phyloP scores from a whole-genome alignment of 108 stramenopile species.

The Fragilaria radians region DNA sequence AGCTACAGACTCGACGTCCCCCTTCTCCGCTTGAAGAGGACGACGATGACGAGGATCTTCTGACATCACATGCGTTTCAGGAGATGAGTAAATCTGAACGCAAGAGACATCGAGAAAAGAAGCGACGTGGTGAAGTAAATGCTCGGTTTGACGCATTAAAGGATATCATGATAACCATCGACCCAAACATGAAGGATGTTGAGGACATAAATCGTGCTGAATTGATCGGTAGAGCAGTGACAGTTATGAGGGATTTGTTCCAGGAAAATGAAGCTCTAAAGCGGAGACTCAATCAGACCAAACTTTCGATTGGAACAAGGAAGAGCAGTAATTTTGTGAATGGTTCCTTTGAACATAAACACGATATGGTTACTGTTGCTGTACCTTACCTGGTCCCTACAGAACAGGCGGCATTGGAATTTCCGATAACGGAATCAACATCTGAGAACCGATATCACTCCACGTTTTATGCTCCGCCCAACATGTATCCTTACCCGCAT shows the following conservation, averaged over 20 bases:
- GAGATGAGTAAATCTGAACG: slow-evolving; percentile 47
- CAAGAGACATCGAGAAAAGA: slow-evolving; percentile 75
- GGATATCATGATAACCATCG: slow-evolving; percentile 53
- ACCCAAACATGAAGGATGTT: slow-evolving; percentile 40
- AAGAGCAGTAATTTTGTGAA: neutral
- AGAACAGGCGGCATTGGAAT: too few relatives aligned
- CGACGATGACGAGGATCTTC: neutral
- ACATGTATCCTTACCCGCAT: too few relatives aligned
- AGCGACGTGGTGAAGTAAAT: slow-evolving; percentile 73
- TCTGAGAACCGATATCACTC: too few relatives aligned
- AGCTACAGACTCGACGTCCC: too few relatives aligned
- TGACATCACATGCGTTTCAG: neutral
- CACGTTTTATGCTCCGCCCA: too few relatives aligned
- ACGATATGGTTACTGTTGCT: neutral
- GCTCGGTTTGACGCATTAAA: slow-evolving; percentile 63
- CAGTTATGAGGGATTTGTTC: neutral
- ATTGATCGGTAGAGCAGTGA: neutral
- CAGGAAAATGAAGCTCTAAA: neutral
- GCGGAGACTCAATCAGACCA: too few relatives aligned
- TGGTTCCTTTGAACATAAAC: neutral
- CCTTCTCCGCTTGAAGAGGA: too few relatives aligned
- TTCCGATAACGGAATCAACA: too few relatives aligned
- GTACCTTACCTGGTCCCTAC: neutral
- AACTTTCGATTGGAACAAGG: too few relatives aligned
- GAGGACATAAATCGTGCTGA: slow-evolving; percentile 6